Evolutionary conservation across 495 filamentous ascomycete species (phyloP).

Genomic region (Amorphotheca resinae): DNA sequence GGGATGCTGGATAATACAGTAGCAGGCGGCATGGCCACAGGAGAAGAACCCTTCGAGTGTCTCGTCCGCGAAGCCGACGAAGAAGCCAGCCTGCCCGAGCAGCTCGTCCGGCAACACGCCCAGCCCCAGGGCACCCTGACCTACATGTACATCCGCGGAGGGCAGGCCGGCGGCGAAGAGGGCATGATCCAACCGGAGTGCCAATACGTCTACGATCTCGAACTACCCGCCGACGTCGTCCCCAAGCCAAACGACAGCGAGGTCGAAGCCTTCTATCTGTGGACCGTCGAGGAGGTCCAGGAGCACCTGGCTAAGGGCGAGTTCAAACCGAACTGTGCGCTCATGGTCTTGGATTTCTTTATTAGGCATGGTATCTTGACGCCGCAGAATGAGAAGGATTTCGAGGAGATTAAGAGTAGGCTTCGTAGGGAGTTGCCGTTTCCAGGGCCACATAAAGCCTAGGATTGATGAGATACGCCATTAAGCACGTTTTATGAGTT

Average conservation of each 20-base stretch:
- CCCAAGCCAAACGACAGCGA: constrained; percentile 74
- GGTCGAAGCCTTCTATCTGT: constrained; percentile 73
- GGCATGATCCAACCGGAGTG: constrained; percentile 86
- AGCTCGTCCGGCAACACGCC: constrained; percentile 46
- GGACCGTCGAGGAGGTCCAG: constrained; percentile 61
- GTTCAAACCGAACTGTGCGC: constrained; percentile 90
- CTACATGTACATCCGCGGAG: constrained; percentile 73
- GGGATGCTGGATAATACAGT: constrained; percentile 91
- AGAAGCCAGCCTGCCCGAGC: constrained; percentile 73
- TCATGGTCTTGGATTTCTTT: constrained; percentile 83
- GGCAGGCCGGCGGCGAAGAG: constrained; percentile 68
- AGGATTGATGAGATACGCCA: too few relatives aligned
- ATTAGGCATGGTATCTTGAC: constrained; percentile 74
- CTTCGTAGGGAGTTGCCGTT: constrained; percentile 76
- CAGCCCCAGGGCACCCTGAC: constrained; percentile 58
- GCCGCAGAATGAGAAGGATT: constrained; percentile 70
- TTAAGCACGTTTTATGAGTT: not conserved
- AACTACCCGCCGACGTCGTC: constrained; percentile 51
- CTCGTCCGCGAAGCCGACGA: constrained; percentile 78
- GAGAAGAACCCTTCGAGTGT: constrained; percentile 64
- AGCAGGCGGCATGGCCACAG: constrained; percentile 74
- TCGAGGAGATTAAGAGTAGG: constrained; percentile 59
- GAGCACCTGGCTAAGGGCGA: constrained; percentile 53
- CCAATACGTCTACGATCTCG: constrained; percentile 85
- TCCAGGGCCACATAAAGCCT: constrained; percentile 40